Conservation (phyloP, 176 grass and related monocot species). For the Otatea glauca region DNA sequence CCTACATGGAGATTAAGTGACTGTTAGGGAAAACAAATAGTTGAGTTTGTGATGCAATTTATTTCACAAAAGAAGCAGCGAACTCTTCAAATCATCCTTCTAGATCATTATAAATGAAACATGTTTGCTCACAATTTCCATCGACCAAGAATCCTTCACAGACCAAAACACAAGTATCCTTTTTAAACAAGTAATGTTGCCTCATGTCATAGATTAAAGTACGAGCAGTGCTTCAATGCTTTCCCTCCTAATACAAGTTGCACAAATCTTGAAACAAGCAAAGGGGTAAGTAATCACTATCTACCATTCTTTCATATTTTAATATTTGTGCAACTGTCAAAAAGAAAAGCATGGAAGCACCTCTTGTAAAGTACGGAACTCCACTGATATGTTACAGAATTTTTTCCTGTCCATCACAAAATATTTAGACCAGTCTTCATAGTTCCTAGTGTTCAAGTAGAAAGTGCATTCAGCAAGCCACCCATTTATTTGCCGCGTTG, state of each 20-base stretch:
- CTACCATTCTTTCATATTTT: too few relatives aligned
- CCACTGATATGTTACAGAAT: background rate
- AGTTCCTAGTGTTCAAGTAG: background rate
- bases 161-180: background rate
- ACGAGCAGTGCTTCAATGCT: too few relatives aligned
- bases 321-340: too few relatives aligned
- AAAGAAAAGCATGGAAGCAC: too few relatives aligned
- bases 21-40: slow-evolving; percentile 5
- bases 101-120: background rate
- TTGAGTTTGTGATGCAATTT: background rate
- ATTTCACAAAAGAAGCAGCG: background rate
- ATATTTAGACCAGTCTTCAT: background rate
- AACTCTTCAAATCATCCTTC: background rate
- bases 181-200: background rate
- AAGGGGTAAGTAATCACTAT: too few relatives aligned
- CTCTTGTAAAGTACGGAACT: slow-evolving; percentile 18
- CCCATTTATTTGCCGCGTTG: background rate
- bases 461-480: background rate
- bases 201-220: background rate
- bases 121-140: background rate
- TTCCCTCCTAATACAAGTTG: too few relatives aligned
- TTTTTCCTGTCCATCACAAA: background rate
- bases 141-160: background rate
- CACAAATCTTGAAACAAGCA: too few relatives aligned
- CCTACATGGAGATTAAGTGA: slow-evolving; percentile 28